These are phyloP conservation scores for Penicillium riverlandense DNA, from an alignment of 495 filamentous ascomycete genomes.

Conservation along the genomic window DNA sequence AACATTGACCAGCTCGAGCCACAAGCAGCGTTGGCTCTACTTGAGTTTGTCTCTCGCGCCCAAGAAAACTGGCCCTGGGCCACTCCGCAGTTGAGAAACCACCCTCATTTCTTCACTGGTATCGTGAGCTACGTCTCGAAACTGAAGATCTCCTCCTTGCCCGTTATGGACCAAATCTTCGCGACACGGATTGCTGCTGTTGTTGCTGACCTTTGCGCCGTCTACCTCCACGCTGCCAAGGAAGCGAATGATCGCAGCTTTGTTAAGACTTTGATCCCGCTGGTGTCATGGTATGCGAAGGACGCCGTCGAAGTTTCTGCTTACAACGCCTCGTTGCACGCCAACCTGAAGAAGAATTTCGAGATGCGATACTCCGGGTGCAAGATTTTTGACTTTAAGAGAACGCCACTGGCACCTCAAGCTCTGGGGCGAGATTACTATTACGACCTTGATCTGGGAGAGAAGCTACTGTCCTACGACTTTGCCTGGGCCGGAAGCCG, in stretches of 20 bases:
- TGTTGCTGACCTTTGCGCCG: slow-evolving; percentile 81
- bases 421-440: slow-evolving; percentile 68
- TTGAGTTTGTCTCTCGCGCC: slow-evolving; percentile 77
- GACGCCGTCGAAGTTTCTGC: slow-evolving; percentile 64
- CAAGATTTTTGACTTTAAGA: slow-evolving; percentile 66
- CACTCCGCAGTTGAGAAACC: slow-evolving; percentile 65
- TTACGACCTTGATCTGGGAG: slow-evolving; percentile 69
- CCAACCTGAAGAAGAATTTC: slow-evolving; percentile 78
- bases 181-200: slow-evolving; percentile 70
- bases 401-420: slow-evolving; percentile 54
- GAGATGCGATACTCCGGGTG: slow-evolving; percentile 65
- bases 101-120: slow-evolving; percentile 60
- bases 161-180: slow-evolving; percentile 37
- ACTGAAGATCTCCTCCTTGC: slow-evolving; percentile 42
- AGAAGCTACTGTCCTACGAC: slow-evolving; percentile 68
- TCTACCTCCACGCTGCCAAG: slow-evolving; percentile 76
- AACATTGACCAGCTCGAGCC: slow-evolving; percentile 57
- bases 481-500: slow-evolving; percentile 63
- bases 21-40: slow-evolving; percentile 58
- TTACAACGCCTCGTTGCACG: slow-evolving; percentile 82
- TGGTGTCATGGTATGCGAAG: slow-evolving; percentile 68
- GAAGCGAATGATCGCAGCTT: slow-evolving; percentile 62
- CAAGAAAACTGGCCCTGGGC: slow-evolving; percentile 94
- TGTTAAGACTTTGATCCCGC: slow-evolving; percentile 59
- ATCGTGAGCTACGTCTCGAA: slow-evolving; percentile 63